Base-by-base conservation (phyloP, 371 early-diverging fungal genomes). In the Apophysomyces trapeziformis region DNA sequence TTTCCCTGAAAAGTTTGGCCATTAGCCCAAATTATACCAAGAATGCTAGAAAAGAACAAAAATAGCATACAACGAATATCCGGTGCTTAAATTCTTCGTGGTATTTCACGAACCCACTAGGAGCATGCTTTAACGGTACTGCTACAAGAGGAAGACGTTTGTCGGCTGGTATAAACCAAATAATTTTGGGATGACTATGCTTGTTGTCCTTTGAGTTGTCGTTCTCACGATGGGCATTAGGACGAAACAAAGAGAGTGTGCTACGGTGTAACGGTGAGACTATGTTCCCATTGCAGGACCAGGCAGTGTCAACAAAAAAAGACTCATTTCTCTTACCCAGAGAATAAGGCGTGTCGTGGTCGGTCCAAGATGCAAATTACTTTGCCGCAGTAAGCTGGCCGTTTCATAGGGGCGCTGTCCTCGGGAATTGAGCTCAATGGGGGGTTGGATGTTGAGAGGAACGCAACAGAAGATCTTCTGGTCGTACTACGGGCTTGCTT, bases 151-250 rank as follows among this genome's bases (percentile, higher is more conserved):
- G 92, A n/a, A 87, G 64, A 0, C 89, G 84, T 36, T 79, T 77
- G 67, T 90, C 90, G 14, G 78, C 74, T 18, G 92, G 90, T 66
- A 77, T 76, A 71, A 92, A 86, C 91, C 91, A 92, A 41, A 76
- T 72, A 7, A 80, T 72, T 26, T 72, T 73, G 21, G 77, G 76
- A 37, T 67, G 63, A 9, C 2, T 41, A 11, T 21, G 12, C 7
- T 70, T 72, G 26, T 65, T 71, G 46, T 75, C 73, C 13, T 71
- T 71, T n/a, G 58, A 61, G n/a, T 54, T 66, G 1, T 61, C 63
- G 57, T 69, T 61, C 36, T 75, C 63, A 32, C 21, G 36, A 13
- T 47, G 60, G 2, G 74, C 63, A 45, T 68, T 61, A 37, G 79
- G 78, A n/a, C 78, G 68, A 35, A 66, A 58, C 9, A 78, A 59